phyloP scores from a whole-genome alignment of 805 yeast genomes.

The Spathaspora sp. region DNA sequence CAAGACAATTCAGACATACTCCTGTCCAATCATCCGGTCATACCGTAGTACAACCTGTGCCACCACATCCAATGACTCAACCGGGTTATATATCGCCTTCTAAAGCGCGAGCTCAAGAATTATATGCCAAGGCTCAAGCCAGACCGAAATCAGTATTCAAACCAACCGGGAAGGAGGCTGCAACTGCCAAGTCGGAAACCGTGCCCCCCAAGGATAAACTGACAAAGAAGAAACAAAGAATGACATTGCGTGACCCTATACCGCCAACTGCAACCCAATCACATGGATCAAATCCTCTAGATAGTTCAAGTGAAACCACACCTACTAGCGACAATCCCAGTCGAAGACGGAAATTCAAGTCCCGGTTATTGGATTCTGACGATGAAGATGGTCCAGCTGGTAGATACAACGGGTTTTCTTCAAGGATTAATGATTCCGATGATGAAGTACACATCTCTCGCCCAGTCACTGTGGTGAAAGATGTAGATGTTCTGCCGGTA shows the following conservation, averaged over 20 bases:
- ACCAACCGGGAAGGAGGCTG: constrained; percentile 1
- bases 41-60: constrained; percentile 27
- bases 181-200: background rate
- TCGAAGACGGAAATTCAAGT: constrained; percentile 31
- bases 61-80: constrained; percentile 38
- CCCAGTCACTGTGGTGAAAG: background rate
- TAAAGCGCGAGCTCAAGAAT: constrained; percentile 46
- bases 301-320: background rate
- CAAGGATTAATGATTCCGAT: constrained; percentile 64
- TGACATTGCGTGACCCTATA: constrained; percentile 6
- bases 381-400: constrained; percentile 36
- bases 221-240: background rate
- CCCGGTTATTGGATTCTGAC: constrained; percentile 63
- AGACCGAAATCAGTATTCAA: constrained; percentile 34
- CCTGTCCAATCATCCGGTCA: constrained; percentile 1
- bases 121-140: constrained; percentile 49
- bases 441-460: constrained; percentile 21
- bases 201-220: background rate
- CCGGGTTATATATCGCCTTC: constrained; percentile 38
- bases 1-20: background rate
- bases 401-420: constrained; percentile 31
- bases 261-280: background rate
- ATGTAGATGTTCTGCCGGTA: background rate
- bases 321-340: background rate
- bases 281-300: background rate